Evolutionary conservation across 768 basidiomycete species (phyloP).

Genomic region (Lentinula boryana): DNA sequence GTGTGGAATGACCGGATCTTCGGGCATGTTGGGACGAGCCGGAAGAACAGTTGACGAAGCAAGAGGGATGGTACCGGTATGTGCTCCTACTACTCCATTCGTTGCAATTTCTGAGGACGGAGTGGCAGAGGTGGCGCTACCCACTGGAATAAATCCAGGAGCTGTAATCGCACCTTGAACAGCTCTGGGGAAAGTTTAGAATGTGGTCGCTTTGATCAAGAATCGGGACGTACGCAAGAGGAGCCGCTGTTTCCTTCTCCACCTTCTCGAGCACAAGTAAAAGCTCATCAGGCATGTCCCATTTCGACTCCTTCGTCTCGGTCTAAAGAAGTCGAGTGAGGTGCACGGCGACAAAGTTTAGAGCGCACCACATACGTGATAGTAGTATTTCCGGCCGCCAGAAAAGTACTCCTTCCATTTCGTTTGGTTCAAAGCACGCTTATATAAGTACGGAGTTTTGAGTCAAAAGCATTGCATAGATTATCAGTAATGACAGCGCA

Average conservation of each 20-base stretch:
- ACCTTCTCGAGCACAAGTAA: conserved; percentile 79
- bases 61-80: conserved; percentile 56
- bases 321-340: conserved; percentile 38
- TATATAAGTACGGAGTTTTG: conserved; percentile 8
- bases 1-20: conserved; percentile 84
- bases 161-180: conserved; percentile 20
- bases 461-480: not conserved
- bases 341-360: not conserved
- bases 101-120: conserved; percentile 16
- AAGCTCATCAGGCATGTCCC: conserved; percentile 96
- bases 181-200: not conserved
- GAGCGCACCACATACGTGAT: conserved; percentile 51
- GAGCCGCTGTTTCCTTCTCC: conserved; percentile 58
- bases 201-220: not conserved
- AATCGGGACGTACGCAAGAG: conserved; percentile 14
- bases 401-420: conserved; percentile 97
- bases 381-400: conserved; percentile 87
- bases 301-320: conserved; percentile 89
- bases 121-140: conserved; percentile 39
- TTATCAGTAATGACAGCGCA: conserved; percentile 23
- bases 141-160: conserved; percentile 37
- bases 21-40: conserved; percentile 72
- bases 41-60: conserved; percentile 57
- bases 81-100: conserved; percentile 47
- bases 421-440: conserved; percentile 86